A percentile compares a stretch with the other conserved stretches of the same genome.
Evolutionary conservation across 2,329 filamentous ascomycete genomes (phyloP).

Genomic region (Sporothrix pseudoabietina): DNA sequence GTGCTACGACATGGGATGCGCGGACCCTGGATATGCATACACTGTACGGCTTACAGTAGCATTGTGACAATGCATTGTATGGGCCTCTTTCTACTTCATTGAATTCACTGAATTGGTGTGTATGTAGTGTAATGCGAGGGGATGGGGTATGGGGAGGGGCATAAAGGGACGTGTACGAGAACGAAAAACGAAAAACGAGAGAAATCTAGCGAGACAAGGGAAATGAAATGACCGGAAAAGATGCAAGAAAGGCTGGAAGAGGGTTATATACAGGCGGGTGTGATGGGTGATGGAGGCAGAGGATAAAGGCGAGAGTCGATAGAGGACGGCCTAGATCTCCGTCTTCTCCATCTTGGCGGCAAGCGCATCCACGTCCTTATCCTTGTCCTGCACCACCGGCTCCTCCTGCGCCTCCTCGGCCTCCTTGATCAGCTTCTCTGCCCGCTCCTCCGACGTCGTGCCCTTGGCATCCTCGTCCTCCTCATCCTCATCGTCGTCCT

Average conservation of each 20-base stretch:
- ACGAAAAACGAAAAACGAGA: too few relatives aligned
- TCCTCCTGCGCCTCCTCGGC: constrained; percentile 73
- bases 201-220: constrained; percentile 4
- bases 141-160: constrained; percentile 9
- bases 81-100: too few relatives aligned
- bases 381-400: constrained; percentile 69
- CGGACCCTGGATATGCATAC: neutral
- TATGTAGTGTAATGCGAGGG: neutral
- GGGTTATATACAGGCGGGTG: constrained; percentile 9
- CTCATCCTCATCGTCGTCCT: constrained; percentile 66
- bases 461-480: constrained; percentile 64
- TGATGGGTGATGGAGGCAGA: neutral
- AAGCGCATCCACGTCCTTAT: constrained; percentile 79
- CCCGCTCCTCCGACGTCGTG: constrained; percentile 60
- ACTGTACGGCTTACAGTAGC: neutral
- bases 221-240: neutral
- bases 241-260: constrained; percentile 21
- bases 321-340: constrained; percentile 45
- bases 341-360: constrained; percentile 77
- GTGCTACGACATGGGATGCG: neutral
- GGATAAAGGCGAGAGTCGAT: neutral
- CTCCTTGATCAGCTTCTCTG: constrained; percentile 69
- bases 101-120: neutral
- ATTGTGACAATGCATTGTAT: neutral
- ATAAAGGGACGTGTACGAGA: constrained; percentile 18